Evolutionary conservation across 2,329 filamentous ascomycete genomes (phyloP), one percentile per base, ranked within the genome.

Genomic region (Colletotrichum cereale): DNA sequence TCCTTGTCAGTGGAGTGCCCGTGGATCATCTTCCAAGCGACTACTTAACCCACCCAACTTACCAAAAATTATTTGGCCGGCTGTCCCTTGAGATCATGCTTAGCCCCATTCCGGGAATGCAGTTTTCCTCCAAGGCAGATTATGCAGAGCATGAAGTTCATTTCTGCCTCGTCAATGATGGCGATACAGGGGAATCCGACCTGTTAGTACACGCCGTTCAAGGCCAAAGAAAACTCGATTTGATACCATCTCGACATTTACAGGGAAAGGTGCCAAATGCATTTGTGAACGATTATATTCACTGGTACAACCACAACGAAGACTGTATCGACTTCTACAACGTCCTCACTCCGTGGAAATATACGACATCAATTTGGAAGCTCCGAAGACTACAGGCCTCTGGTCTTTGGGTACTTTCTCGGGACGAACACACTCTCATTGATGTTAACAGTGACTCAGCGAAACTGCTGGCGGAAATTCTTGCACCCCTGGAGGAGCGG

Each of bases 1-100:
- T 91, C 0, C 80, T 89, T 0, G 82, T 90, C 0, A 82, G 89
- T 66, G 88, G 88, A 0, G 53, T 79, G 0, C 87, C 86, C 0
- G 73, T 89, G 0, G 76, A 82, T 4, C 82, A 84, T 2, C 79
- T 90, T 0, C 88, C 88, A 0, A 3, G 16, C 0, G 71, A 82
- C 0, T 90, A 87, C 62, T 79, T 84, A 38, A 8, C 14, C 0
- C 80, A 87, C 61, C 11, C 74, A 0, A 78, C 77, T 0, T 90
- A 86, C 72, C 21, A n/a, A 0, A 74, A 75, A 0, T 78, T 0
- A n/a, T n/a, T n/a, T n/a, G n/a, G n/a, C n/a, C n/a, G n/a, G n/a
- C n/a, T n/a, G n/a, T n/a, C n/a, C n/a, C 62, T 89, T 3, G 83
- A 88, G 14, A 83, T 87, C 1, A 79, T 84, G 74, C 84, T 84